Evolutionary conservation across 345 rosid genomes (phyloP), one percentile per base, ranked within the genome.

Genomic region (Theobroma cacao): DNA sequence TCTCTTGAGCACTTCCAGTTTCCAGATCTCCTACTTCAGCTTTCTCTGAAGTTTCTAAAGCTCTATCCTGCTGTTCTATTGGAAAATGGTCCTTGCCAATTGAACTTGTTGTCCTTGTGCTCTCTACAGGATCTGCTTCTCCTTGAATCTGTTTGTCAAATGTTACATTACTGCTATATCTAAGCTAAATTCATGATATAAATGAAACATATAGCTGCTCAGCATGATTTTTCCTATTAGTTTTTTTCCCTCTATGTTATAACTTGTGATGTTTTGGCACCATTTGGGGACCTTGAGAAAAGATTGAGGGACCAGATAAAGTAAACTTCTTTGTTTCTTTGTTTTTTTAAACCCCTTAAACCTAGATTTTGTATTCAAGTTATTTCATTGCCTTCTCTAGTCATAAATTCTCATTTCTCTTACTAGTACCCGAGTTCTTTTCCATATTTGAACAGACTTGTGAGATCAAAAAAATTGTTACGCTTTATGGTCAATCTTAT

Each of bases 1-100:
- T 43, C n/a, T 14, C 66, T 52, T 28, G 22, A 53, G 66, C 59
- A 14, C 40, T 38, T 66, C 64, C 79, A 38, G 79, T 50, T 76
- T 36, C 73, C 50, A 66, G 1, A 3, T 34, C 62, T 48, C 34
- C 18, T 65, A 41, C 63, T 66, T 64, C 72, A 62, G 60, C 26
- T 48, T 28, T 24, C 40, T 64, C 60, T 1, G 41, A 3, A 3
- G 61, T 31, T 75, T 62, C 71, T 62, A 15, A 34, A 63, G 58
- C 72, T 48, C 17, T 38, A 5, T 50, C 62, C 40, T 52, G 64
- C 53, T 76, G 59, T 76, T 76, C 74, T 24, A 11, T 59, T 24
- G 13, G 77, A 74, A 55, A 18, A 4, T 41, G 68, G 28, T 36
- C 45, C 10, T 34, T 72, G 15, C 41, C 75, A 30, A 2, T n/a